Base-by-base conservation (phyloP, 1,284 basidiomycete species). In the Pholiota adiposa region DNA sequence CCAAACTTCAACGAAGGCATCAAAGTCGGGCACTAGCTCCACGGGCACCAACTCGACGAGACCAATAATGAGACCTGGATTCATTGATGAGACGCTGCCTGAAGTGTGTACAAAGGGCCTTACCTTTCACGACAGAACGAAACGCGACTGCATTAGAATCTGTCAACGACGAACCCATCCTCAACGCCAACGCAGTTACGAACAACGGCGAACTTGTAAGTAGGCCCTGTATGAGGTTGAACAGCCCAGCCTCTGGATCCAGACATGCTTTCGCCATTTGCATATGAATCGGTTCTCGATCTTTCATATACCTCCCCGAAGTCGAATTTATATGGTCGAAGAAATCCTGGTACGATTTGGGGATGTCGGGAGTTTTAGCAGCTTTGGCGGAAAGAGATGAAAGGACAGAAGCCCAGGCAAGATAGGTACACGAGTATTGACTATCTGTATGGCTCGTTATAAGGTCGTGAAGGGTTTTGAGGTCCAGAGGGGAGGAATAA, bases 111-210 rank as follows among this genome's bases (percentile, higher is more conserved):
- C 58, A 33, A 12, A 38, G 40, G 56, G 27, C 69, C 75, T 29
- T 51, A 90, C 94, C 92, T 82, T 95, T 95, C 59, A 95, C 69
- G 16, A 95, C 87, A 19, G 92, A 90, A 29, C 93, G 86, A 72
- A 89, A 94, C 1, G 91, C 92, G 25, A 93, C 83, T 0, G 90
- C 86, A 66, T 94, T 94, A 0, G 92, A 86, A 63, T 93, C 90
- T 5, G 88, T 87, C 18, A 93, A 76, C 2, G 85, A 82, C 6
- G 89, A 90, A 0, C 83, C 86, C 4, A 80, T 82, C 58, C 79
- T 85, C 83, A 86, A 87, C 2, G 90, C 88, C 14, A 83, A 72
- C 8, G 88, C 78, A 3, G 89, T 87, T n/a, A 90, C 88, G 63
- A 93, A 91, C 8, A 92, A 70, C 2, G 91, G 88, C 0, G 89